Percentiles rank a stretch among this genome's conserved stretches.
These are phyloP conservation scores for Discostella stelligera DNA, from an alignment of 352 stramenopile species.

Conservation along the genomic window DNA sequence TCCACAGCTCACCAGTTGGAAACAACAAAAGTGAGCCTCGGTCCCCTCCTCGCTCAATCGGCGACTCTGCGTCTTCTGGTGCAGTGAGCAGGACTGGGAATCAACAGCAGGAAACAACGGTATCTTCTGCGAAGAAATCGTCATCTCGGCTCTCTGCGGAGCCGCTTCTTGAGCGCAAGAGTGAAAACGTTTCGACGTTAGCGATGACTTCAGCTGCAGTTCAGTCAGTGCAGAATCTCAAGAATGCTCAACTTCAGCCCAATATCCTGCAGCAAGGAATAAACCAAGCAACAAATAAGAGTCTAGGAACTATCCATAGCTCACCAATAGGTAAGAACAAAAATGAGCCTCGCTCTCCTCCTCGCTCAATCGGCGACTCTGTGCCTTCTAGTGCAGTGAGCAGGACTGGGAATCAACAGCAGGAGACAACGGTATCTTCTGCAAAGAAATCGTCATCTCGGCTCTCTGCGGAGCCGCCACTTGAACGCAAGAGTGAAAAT, in stretches of 20 bases:
- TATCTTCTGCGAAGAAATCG: not conserved
- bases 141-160: not conserved
- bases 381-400: not conserved
- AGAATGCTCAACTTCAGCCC: not conserved
- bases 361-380: not conserved
- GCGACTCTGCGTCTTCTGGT: not conserved
- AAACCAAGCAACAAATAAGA: not conserved
- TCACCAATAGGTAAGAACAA: constrained; percentile 9
- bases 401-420: not conserved
- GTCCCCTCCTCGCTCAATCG: constrained; percentile 4
- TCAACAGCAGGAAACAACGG: not conserved
- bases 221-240: not conserved
- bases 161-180: not conserved
- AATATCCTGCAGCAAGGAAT: not conserved
- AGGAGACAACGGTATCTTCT: not conserved
- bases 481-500: not conserved
- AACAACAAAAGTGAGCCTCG: constrained; percentile 10
- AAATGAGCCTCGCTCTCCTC: constrained; percentile 5
- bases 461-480: not conserved
- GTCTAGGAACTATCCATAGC: constrained; percentile 2
- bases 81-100: not conserved
- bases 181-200: not conserved
- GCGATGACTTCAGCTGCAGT: not conserved
- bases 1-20: constrained; percentile 2
- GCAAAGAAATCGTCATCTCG: not conserved